Conservation (phyloP, 495 filamentous ascomycete species). For the Neurospora pannonica region DNA sequence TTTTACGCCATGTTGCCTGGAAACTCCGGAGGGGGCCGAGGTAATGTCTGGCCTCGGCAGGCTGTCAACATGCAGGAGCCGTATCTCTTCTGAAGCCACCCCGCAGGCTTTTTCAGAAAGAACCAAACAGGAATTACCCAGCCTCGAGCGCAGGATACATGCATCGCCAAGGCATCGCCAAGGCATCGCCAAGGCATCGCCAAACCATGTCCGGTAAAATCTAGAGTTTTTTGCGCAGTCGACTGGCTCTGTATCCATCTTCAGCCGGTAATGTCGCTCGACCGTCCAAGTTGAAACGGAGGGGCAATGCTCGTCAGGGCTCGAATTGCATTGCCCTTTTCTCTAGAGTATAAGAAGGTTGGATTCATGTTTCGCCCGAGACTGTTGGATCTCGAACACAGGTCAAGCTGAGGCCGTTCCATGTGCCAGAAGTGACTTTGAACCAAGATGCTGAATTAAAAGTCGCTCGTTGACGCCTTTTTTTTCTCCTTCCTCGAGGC, state of each 20-base stretch:
- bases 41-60: background rate
- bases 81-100: background rate
- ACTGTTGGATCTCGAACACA: background rate
- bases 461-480: background rate
- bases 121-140: background rate
- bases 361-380: background rate
- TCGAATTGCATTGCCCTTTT: background rate
- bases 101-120: background rate
- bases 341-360: background rate
- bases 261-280: background rate
- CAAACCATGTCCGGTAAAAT: background rate
- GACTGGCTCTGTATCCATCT: background rate
- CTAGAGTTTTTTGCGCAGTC: background rate
- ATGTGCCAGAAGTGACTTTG: background rate
- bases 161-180: background rate
- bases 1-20: background rate
- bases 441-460: background rate
- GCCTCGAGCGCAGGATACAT: background rate
- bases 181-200: background rate
- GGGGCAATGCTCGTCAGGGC: background rate
- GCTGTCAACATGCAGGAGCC: background rate
- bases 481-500: background rate
- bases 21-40: background rate
- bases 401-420: background rate
- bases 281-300: background rate